Conservation (phyloP, 306 rosid species). For the Dryas drummondii region DNA sequence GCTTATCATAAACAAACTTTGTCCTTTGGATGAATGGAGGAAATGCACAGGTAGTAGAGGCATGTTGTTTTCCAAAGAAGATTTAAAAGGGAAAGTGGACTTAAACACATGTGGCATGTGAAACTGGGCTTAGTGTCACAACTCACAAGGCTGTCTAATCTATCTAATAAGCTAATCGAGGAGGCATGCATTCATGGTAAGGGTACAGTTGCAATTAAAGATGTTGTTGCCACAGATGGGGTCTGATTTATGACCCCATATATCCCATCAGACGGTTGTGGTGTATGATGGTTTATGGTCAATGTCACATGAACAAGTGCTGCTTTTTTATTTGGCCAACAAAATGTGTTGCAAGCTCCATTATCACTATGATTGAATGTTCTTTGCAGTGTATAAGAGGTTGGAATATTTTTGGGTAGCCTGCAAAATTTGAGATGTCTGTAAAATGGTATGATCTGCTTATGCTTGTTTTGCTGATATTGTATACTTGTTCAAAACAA, state of each 20-base stretch:
- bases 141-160: constrained; percentile 27
- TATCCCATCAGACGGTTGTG: constrained; percentile 2
- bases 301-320: constrained; percentile 10
- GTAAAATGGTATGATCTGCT: background rate
- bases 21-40: constrained; percentile 18
- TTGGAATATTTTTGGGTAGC: background rate
- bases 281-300: background rate
- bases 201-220: constrained; percentile 11
- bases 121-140: constrained; percentile 1
- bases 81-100: constrained; percentile 17
- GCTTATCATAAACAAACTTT: background rate
- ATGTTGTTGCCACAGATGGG: constrained; percentile 15
- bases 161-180: background rate
- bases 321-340: constrained; percentile 15
- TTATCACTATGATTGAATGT: background rate
- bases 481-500: background rate
- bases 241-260: background rate
- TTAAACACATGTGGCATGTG: constrained; percentile 53
- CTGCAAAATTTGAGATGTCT: background rate
- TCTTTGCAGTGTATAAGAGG: background rate
- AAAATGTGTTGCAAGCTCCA: constrained; percentile 7
- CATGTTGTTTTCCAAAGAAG: constrained; percentile 40
- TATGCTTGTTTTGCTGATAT: background rate
- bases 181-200: background rate
- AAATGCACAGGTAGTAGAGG: constrained; percentile 21